Conservation (phyloP, 2,329 filamentous ascomycete species). For the Huntiella abstrusa region DNA sequence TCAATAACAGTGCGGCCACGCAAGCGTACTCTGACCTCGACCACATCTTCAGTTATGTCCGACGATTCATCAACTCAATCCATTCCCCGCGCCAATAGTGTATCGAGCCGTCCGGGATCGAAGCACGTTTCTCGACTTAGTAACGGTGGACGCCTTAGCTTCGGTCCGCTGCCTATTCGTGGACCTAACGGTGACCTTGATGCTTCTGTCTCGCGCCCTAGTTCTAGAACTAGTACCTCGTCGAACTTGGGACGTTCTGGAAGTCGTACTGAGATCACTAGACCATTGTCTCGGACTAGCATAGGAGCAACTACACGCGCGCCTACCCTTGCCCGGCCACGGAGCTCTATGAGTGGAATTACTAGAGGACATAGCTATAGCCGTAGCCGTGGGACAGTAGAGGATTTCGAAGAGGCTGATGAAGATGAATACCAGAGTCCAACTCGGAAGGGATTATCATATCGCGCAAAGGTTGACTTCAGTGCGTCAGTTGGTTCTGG, state of each 20-base stretch:
- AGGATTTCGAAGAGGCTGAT: constrained; percentile 26
- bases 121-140: constrained; percentile 39
- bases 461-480: constrained; percentile 27
- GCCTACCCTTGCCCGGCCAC: constrained; percentile 43
- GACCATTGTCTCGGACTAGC: constrained; percentile 48
- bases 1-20: constrained; percentile 47
- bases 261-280: constrained; percentile 36
- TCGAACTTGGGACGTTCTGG: constrained; percentile 31
- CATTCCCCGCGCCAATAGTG: constrained; percentile 17
- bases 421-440: constrained; percentile 29
- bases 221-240: constrained; percentile 49
- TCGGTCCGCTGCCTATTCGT: constrained; percentile 41
- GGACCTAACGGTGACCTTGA: constrained; percentile 26
- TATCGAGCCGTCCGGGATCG: constrained; percentile 18
- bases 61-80: constrained; percentile 30
- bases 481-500: constrained; percentile 14
- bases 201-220: constrained; percentile 40
- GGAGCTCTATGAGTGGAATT: constrained; percentile 51
- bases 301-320: constrained; percentile 37
- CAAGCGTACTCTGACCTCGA: constrained; percentile 45
- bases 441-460: constrained; percentile 32
- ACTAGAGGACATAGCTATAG: constrained; percentile 20
- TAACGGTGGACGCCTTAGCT: constrained; percentile 42
- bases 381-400: constrained; percentile 36
- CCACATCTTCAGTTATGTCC: constrained; percentile 26